phyloP scores from a whole-genome alignment of 78 protist genomes.

The Ministeria vibrans region DNA sequence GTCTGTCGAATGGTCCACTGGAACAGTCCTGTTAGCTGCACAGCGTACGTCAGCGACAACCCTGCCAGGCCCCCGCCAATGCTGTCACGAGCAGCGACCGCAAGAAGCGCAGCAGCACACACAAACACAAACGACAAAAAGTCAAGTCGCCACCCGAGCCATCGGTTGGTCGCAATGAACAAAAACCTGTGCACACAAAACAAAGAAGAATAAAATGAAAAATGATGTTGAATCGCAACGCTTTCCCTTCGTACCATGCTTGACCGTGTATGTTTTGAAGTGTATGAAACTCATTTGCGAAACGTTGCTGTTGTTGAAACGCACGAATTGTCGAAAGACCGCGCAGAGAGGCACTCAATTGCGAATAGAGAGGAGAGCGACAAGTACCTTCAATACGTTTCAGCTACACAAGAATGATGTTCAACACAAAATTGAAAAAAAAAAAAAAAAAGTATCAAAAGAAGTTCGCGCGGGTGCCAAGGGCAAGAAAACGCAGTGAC shows the following conservation, averaged over 20 bases:
- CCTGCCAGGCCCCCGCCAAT: constrained; percentile 51
- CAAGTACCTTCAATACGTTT: constrained; percentile 61
- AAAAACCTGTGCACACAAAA: no score
- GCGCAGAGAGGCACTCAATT: constrained; percentile 71
- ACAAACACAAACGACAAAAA: constrained; percentile 59
- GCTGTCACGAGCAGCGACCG: constrained; percentile 22
- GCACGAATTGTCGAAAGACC: constrained; percentile 90
- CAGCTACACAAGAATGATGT: no score
- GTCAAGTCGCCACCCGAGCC: constrained; percentile 73
- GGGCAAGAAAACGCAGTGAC: no score
- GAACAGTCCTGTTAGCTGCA: constrained; percentile 38
- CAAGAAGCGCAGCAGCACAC: constrained; percentile 26
- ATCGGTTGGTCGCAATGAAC: constrained; percentile 33
- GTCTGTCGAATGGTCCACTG: constrained; percentile 43
- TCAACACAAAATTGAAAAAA: no score
- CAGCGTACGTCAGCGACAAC: constrained; percentile 42
- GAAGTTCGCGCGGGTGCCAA: no score
- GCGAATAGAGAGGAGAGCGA: constrained; percentile 73
- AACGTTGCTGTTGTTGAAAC: no score
- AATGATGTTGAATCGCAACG: no score
- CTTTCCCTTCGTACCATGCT: no score
- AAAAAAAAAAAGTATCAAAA: no score
- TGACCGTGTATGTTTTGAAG: no score
- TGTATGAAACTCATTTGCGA: no score
- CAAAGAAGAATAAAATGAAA: no score